These are phyloP conservation scores for Beauveria sp. DNA, from an alignment of 2,329 filamentous ascomycete species.

Conservation along the genomic window DNA sequence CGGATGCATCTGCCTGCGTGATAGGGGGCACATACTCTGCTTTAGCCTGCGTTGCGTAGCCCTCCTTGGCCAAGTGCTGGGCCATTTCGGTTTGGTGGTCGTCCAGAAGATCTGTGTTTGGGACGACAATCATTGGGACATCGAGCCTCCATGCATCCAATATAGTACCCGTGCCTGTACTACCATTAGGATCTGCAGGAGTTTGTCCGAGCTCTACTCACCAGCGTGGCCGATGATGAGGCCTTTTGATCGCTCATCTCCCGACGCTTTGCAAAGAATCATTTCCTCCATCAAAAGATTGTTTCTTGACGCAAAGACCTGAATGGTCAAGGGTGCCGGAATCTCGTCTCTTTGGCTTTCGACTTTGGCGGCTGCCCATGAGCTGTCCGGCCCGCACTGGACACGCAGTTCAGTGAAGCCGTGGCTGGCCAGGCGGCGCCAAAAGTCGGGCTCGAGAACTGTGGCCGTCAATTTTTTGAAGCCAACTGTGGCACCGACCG, in stretches of 20 bases:
- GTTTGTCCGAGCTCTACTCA: constrained; percentile 30
- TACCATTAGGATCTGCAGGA: background rate
- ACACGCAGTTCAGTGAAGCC: constrained; percentile 67
- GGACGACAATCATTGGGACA: constrained; percentile 78
- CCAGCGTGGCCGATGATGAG: constrained; percentile 86
- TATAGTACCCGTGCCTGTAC: constrained; percentile 77
- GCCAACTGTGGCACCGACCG: constrained; percentile 83
- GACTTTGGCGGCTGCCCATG: constrained; percentile 23
- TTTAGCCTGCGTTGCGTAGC: constrained; percentile 67
- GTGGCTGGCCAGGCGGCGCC: constrained; percentile 48
- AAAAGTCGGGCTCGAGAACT: constrained; percentile 54
- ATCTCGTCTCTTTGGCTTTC: constrained; percentile 16
- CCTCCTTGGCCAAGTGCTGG: constrained; percentile 61
- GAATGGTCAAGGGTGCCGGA: constrained; percentile 20
- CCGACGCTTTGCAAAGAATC: constrained; percentile 39
- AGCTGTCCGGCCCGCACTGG: constrained; percentile 69
- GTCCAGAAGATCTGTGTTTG: constrained; percentile 73
- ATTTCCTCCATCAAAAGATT: constrained; percentile 42
- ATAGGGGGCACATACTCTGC: constrained; percentile 45
- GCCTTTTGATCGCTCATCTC: constrained; percentile 49
- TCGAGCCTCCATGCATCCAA: constrained; percentile 70
- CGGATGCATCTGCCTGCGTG: background rate
- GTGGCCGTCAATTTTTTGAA: constrained; percentile 66
- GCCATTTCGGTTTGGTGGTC: constrained; percentile 91
- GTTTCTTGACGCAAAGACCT: constrained; percentile 25